phyloP scores from a whole-genome alignment of 2,329 filamentous ascomycete genomes.

The Cytospora schulzeri region DNA sequence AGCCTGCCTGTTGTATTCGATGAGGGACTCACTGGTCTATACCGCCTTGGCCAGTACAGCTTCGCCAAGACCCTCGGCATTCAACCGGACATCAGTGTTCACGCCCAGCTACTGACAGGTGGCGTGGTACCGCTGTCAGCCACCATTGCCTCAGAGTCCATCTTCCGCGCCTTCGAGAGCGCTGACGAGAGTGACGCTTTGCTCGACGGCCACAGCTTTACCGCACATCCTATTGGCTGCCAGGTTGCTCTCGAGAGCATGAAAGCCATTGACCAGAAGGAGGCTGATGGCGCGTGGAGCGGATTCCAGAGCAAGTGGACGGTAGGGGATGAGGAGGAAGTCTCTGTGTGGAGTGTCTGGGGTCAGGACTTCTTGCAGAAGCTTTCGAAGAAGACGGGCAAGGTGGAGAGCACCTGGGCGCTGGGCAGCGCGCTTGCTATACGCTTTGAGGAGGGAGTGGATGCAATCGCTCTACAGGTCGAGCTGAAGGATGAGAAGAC shows the following conservation, averaged over 20 bases:
- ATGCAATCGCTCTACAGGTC: conserved; percentile 43
- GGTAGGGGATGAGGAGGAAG: background rate
- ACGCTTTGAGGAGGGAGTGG: conserved; percentile 46
- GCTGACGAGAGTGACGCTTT: conserved; percentile 77
- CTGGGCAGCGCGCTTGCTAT: conserved; percentile 51
- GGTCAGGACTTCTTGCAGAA: background rate
- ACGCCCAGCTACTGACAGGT: conserved; percentile 83
- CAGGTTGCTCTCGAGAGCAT: conserved; percentile 74
- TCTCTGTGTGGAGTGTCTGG: conserved; percentile 29
- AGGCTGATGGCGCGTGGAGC: conserved; percentile 43
- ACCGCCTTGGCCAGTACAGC: conserved; percentile 74
- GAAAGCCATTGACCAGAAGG: conserved; percentile 59
- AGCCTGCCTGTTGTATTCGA: conserved; percentile 81
- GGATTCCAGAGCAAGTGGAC: background rate
- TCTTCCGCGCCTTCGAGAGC: conserved; percentile 72
- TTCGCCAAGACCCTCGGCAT: conserved; percentile 69
- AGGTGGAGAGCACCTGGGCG: conserved; percentile 7
- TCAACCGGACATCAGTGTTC: conserved; percentile 74
- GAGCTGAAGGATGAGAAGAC: conserved; percentile 34
- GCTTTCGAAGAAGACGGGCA: background rate
- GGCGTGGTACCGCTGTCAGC: conserved; percentile 76
- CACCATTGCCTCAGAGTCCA: conserved; percentile 72
- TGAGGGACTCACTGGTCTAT: conserved; percentile 85
- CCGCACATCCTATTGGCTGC: conserved; percentile 80
- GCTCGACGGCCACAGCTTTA: conserved; percentile 85